Evolutionary conservation across 2,329 filamentous ascomycete genomes (phyloP).

Genomic region (Thermomyces lanuginosus): DNA sequence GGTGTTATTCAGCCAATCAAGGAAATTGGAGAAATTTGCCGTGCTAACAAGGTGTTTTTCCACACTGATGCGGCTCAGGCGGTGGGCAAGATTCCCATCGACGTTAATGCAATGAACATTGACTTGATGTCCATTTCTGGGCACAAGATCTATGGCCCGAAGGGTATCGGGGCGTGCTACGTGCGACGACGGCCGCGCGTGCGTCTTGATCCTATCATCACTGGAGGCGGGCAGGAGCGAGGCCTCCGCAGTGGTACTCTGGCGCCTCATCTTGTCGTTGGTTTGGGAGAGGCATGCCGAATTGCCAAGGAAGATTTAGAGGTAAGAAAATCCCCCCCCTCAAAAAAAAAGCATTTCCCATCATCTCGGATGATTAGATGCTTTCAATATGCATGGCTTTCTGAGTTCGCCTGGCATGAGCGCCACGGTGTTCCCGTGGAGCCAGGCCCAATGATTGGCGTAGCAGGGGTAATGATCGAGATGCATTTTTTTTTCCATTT

Average conservation of each 20-base stretch:
- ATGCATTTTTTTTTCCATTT: constrained; percentile 12
- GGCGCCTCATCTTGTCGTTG: constrained; percentile 72
- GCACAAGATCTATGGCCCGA: constrained; percentile 97
- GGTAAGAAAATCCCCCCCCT: constrained; percentile 41
- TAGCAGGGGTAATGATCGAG: constrained; percentile 50
- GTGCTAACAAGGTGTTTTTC: constrained; percentile 89
- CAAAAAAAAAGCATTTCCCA: constrained; percentile 9
- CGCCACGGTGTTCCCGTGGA: constrained; percentile 18
- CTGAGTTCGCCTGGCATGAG: constrained; percentile 51
- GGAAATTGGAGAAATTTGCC: constrained; percentile 83
- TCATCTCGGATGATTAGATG: constrained; percentile 53
- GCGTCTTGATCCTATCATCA: constrained; percentile 89
- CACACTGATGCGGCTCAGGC: constrained; percentile 94
- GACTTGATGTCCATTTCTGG: constrained; percentile 98
- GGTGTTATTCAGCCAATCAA: constrained; percentile 95
- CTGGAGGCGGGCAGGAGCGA: constrained; percentile 87
- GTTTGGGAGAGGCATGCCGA: constrained; percentile 88
- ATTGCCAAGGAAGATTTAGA: constrained; percentile 79
- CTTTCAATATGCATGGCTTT: constrained; percentile 79
- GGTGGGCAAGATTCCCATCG: constrained; percentile 93
- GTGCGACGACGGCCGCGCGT: constrained; percentile 84
- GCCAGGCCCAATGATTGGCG: constrained; percentile 39
- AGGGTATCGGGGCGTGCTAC: constrained; percentile 92
- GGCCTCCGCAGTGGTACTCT: constrained; percentile 88
- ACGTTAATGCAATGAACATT: constrained; percentile 95